These are phyloP conservation scores for Colletotrichum agaves DNA, from an alignment of 2,329 filamentous ascomycete species.

Conservation along the genomic window DNA sequence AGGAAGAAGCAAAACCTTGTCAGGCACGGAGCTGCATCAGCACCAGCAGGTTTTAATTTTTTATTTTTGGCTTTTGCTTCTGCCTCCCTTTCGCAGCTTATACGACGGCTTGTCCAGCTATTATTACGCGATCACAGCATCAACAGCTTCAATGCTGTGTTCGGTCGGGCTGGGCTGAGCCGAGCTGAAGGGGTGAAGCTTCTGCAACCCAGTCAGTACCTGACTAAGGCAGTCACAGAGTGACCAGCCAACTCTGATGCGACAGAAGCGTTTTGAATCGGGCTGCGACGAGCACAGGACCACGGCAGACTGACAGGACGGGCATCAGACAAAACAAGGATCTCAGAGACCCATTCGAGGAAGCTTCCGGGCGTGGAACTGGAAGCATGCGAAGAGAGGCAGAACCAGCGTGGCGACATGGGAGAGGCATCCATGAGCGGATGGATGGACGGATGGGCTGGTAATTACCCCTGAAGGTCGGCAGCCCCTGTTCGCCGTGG, in stretches of 20 bases:
- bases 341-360: constrained; percentile 8
- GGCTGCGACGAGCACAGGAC: constrained; percentile 14
- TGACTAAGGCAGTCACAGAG: constrained; percentile 18
- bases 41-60: constrained; percentile 1
- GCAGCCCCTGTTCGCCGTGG: constrained; percentile 16
- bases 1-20: constrained; percentile 27
- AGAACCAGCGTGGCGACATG: constrained; percentile 26
- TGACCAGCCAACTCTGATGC: constrained; percentile 4
- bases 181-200: constrained; percentile 15
- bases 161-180: constrained; percentile 8
- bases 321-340: constrained; percentile 25
- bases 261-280: constrained; percentile 27
- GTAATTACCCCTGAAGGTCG: constrained; percentile 24
- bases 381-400: constrained; percentile 18
- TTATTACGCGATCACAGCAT: constrained; percentile 20
- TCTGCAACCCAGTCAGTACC: neutral
- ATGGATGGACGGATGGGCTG: constrained; percentile 10
- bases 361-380: constrained; percentile 21
- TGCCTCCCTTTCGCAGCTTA: neutral
- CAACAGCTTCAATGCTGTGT: constrained; percentile 19
- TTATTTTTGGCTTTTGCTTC: neutral
- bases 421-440: neutral
- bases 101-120: constrained; percentile 4
- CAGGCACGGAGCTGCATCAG: constrained; percentile 10
- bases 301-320: constrained; percentile 30